Conservation (phyloP, 768 basidiomycete species). For the Amanita exitialis region DNA sequence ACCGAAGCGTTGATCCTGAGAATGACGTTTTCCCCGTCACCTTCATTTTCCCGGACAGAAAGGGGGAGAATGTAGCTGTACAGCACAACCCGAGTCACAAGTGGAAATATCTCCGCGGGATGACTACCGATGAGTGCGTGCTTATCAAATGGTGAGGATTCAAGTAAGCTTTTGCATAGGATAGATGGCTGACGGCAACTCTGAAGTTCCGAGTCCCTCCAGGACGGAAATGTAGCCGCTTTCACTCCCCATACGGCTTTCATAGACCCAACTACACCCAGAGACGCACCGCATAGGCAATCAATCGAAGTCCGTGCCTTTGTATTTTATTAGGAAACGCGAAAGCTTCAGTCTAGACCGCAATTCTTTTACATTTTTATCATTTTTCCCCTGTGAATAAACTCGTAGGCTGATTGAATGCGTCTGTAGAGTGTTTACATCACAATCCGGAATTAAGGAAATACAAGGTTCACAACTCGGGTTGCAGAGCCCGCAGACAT, state of each 20-base stretch:
- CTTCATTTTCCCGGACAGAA: slow-evolving; percentile 36
- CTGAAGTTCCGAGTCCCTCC: slow-evolving; percentile 26
- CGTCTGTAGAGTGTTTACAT: too few species aligned
- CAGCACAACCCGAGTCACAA: slow-evolving; percentile 33
- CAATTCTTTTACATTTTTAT: too few species aligned
- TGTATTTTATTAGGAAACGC: slow-evolving; percentile 28
- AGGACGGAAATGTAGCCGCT: slow-evolving; percentile 31
- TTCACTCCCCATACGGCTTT: slow-evolving; percentile 47
- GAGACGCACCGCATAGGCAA: slow-evolving; percentile 32
- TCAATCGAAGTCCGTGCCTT: slow-evolving; percentile 45
- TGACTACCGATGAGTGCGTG: slow-evolving; percentile 38
- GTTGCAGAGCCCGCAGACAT: too few species aligned
- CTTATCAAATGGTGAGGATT: slow-evolving; percentile 40
- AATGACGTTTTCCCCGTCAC: slow-evolving; percentile 34
- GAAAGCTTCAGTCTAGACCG: too few species aligned
- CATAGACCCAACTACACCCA: slow-evolving; percentile 32
- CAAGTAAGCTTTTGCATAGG: background rate
- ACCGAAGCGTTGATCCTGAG: slow-evolving; percentile 28
- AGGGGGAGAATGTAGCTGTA: slow-evolving; percentile 43
- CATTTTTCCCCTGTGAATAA: too few species aligned
- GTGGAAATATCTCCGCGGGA: slow-evolving; percentile 41
- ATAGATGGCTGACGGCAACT: background rate
- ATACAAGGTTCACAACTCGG: too few species aligned
- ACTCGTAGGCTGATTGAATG: too few species aligned
- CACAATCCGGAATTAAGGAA: too few species aligned